A percentile compares a stretch with the other conserved stretches of the same genome.
Evolutionary conservation across 495 filamentous ascomycete species (phyloP).

Genomic region (Gamarada debralockiae): DNA sequence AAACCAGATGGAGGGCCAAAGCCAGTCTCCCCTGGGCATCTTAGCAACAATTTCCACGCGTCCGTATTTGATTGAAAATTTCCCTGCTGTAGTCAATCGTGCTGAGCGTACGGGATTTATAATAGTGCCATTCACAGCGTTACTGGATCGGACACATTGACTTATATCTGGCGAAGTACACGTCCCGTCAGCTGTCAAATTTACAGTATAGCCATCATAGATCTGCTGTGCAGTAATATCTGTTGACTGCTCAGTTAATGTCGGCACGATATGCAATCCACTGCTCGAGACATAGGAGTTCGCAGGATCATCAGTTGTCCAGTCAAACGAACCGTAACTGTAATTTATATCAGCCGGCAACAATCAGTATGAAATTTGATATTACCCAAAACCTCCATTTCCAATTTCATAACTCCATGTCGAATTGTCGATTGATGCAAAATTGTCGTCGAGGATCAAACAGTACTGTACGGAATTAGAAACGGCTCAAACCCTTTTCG

Average conservation of each 20-base stretch:
- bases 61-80: constrained; percentile 35
- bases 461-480: too few species aligned
- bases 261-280: constrained; percentile 42
- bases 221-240: constrained; percentile 30
- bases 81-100: constrained; percentile 35
- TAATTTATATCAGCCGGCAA: too few species aligned
- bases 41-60: constrained; percentile 40
- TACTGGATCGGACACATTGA: constrained; percentile 29
- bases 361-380: too few species aligned
- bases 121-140: constrained; percentile 34
- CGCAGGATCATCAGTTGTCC: constrained; percentile 35
- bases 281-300: constrained; percentile 35
- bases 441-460: constrained; percentile 34
- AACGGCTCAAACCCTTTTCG: too few species aligned
- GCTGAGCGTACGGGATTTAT: constrained; percentile 37
- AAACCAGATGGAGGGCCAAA: constrained; percentile 41
- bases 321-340: constrained; percentile 37
- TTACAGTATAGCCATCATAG: constrained; percentile 24
- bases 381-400: constrained; percentile 34
- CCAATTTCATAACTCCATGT: constrained; percentile 33
- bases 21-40: constrained; percentile 38
- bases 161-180: constrained; percentile 28
- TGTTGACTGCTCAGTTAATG: constrained; percentile 32
- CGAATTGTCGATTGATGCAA: constrained; percentile 26
- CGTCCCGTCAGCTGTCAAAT: constrained; percentile 32